Conservation (phyloP, 495 filamentous ascomycete genomes). For the Daldinia concentrica region DNA sequence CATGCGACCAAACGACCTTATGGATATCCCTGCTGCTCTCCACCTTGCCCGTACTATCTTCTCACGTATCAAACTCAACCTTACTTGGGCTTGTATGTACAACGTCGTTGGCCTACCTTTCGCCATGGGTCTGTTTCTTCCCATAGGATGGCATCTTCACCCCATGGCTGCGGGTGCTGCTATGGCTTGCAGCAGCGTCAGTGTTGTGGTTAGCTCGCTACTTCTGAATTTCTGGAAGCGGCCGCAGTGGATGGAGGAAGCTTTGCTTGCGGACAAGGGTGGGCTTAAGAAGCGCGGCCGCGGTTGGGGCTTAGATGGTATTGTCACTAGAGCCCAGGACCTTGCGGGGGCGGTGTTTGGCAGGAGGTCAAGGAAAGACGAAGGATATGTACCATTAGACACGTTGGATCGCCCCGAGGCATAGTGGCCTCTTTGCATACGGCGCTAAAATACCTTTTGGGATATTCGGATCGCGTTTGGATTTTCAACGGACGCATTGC, state of each 20-base stretch:
- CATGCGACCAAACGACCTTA: constrained; percentile 89
- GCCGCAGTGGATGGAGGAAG: constrained; percentile 88
- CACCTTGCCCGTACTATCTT: constrained; percentile 88
- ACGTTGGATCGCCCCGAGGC: constrained; percentile 53
- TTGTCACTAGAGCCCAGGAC: constrained; percentile 54
- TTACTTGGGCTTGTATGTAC: constrained; percentile 91
- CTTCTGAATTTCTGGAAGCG: constrained; percentile 88
- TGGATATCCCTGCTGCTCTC: constrained; percentile 88
- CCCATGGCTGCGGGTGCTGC: constrained; percentile 95
- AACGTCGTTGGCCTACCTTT: constrained; percentile 93
- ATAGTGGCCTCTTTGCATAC: constrained; percentile 21
- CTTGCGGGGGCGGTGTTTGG: constrained; percentile 45
- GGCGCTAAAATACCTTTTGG: constrained; percentile 2
- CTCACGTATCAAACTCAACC: constrained; percentile 89
- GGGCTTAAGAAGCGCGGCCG: constrained; percentile 53
- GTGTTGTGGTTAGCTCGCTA: constrained; percentile 85
- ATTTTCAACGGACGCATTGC: constrained; percentile 18
- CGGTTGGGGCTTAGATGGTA: constrained; percentile 56
- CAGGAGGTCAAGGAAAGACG: constrained; percentile 55
- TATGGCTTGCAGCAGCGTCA: constrained; percentile 91
- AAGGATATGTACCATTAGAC: constrained; percentile 67
- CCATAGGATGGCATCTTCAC: constrained; percentile 85
- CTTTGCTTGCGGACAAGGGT: constrained; percentile 65
- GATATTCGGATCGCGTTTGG: neutral
- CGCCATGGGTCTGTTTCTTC: constrained; percentile 94